Evolutionary conservation across 345 rosid species (phyloP).

Genomic region (Eucalyptus polybractea): DNA sequence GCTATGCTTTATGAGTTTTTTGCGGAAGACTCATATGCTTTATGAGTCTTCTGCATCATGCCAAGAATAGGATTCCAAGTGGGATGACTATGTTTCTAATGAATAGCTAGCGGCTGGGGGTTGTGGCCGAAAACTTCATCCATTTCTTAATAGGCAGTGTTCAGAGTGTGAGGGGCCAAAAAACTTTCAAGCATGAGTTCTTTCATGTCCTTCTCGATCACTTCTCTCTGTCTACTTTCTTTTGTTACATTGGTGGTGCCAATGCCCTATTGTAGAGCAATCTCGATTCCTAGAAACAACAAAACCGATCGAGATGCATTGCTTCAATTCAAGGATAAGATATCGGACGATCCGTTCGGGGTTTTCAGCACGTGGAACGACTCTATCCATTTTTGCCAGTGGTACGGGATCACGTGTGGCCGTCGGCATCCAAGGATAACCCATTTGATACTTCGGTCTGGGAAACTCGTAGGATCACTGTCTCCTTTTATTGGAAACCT

Average conservation of each 20-base stretch:
- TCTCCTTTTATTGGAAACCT: not conserved
- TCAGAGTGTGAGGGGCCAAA: too few relatives aligned
- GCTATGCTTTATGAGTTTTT: too few relatives aligned
- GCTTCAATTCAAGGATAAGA: not conserved
- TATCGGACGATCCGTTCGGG: not conserved
- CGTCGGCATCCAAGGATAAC: not conserved
- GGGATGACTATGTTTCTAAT: not conserved
- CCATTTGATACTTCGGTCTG: not conserved
- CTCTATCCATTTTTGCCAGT: not conserved
- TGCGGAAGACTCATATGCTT: too few relatives aligned
- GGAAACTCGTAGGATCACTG: not conserved
- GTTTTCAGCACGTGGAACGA: not conserved
- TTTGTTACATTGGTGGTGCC: too few relatives aligned
- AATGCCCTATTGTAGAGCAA: too few relatives aligned
- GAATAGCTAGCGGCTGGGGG: fast-evolving
- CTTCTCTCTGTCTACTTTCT: not conserved
- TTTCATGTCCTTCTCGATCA: too few relatives aligned
- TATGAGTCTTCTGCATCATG: too few relatives aligned
- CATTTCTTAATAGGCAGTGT: too few relatives aligned
- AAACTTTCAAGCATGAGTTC: too few relatives aligned
- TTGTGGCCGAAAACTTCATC: not conserved
- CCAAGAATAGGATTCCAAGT: fast-evolving
- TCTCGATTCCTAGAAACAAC: too few relatives aligned
- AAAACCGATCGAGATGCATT: not conserved
- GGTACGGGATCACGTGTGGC: not conserved